Evolutionary conservation across 768 basidiomycete species (phyloP).

Genomic region (Myochromella boudieri): DNA sequence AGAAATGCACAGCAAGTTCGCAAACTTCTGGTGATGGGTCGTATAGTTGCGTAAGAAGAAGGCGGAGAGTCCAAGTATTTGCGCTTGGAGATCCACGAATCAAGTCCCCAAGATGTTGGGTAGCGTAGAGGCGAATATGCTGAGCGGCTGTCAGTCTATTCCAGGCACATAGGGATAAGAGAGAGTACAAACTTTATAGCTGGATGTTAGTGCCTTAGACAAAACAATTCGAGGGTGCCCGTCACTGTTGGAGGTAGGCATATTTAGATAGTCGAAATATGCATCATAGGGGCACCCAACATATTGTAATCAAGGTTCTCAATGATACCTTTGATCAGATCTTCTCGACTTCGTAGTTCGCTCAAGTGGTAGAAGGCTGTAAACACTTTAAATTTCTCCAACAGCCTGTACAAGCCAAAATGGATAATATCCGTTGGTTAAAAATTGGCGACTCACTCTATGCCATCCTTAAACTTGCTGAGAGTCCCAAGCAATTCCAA

Average conservation of each 20-base stretch:
- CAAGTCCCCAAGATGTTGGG: constrained; percentile 79
- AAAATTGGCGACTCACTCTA: constrained; percentile 64
- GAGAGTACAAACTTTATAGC: constrained; percentile 63
- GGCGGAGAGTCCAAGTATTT: constrained; percentile 85
- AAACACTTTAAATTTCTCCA: constrained; percentile 92
- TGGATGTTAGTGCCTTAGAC: constrained; percentile 93
- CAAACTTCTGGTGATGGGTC: constrained; percentile 90
- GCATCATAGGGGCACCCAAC: constrained; percentile 42
- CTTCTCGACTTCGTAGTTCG: constrained; percentile 88
- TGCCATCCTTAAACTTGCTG: constrained; percentile 85
- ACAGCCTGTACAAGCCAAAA: constrained; percentile 48
- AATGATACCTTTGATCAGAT: constrained; percentile 88
- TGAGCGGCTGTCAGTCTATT: constrained; percentile 26
- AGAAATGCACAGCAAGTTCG: constrained; percentile 83
- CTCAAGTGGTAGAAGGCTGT: constrained; percentile 95
- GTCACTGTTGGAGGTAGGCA: constrained; percentile 53
- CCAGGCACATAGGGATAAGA: background rate
- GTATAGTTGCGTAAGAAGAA: constrained; percentile 94
- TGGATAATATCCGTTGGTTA: background rate
- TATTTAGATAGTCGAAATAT: background rate
- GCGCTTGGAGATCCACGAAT: constrained; percentile 65
- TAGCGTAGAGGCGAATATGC: constrained; percentile 89
- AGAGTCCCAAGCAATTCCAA: constrained; percentile 94
- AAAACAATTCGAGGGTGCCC: constrained; percentile 92
- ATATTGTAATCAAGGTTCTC: constrained; percentile 90